phyloP scores from a whole-genome alignment of 345 rosid species.

The Syzygium oleosum region DNA sequence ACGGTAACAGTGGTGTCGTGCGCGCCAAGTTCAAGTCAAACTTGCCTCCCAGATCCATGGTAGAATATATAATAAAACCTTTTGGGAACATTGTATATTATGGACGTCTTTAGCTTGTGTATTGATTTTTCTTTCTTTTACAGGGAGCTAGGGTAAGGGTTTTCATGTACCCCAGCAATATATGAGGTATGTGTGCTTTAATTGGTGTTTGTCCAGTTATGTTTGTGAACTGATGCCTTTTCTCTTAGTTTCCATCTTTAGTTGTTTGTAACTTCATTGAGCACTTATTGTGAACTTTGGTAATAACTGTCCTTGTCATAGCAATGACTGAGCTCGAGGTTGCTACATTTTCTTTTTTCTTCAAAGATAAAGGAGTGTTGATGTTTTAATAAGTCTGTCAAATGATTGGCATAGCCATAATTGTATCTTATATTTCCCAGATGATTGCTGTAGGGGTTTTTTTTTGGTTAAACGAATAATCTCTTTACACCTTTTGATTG shows the following conservation, averaged over 20 bases:
- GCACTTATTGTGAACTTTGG: not conserved
- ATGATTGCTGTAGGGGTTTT: not conserved
- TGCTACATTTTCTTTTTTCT: not conserved
- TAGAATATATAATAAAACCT: slow-evolving; percentile 1
- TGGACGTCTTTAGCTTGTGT: not conserved
- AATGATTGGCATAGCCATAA: not conserved
- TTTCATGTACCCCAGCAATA: slow-evolving; percentile 94
- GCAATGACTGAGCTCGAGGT: not conserved
- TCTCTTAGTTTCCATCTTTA: not conserved
- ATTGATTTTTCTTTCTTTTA: not conserved
- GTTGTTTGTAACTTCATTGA: not conserved
- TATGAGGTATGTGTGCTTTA: slow-evolving; percentile 40
- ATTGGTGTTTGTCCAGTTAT: not conserved
- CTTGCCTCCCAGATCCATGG: slow-evolving; percentile 89
- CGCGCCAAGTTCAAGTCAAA: slow-evolving; percentile 88
- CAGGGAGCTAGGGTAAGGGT: slow-evolving; percentile 89
- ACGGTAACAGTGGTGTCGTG: slow-evolving; percentile 90
- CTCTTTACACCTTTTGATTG: not conserved
- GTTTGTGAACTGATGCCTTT: not conserved
- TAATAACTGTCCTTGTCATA: not conserved
- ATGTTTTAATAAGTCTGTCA: not conserved
- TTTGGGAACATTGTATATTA: not conserved
- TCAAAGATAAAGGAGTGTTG: not conserved
- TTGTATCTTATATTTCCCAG: not conserved
- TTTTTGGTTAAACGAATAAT: not conserved